Percentiles rank a stretch among this genome's conserved stretches.
phyloP scores from a whole-genome alignment of 805 yeast genomes.

The Barnettozyma pratensis region DNA sequence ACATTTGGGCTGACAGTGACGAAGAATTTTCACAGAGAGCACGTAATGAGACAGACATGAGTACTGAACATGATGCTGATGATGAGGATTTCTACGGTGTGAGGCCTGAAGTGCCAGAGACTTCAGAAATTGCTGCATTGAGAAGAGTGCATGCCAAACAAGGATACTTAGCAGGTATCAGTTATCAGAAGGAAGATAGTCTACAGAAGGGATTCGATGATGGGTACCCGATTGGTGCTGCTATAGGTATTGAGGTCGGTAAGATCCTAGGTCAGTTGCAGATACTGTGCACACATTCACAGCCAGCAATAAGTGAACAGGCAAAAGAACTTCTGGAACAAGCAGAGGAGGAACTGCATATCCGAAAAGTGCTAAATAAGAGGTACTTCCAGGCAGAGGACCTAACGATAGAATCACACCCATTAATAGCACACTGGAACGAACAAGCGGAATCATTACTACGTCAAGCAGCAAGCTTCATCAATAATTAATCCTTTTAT shows the following conservation, averaged over 20 bases:
- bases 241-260: slow-evolving; percentile 64
- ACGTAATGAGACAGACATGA: too few species aligned
- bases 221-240: slow-evolving; percentile 74
- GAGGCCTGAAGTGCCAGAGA: slow-evolving; percentile 13
- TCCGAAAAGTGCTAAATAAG: slow-evolving; percentile 50
- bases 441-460: slow-evolving; percentile 7
- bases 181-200: slow-evolving; percentile 59
- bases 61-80: neutral
- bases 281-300: slow-evolving; percentile 16
- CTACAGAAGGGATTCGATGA: slow-evolving; percentile 78
- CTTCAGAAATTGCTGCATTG: slow-evolving; percentile 33
- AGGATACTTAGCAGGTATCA: slow-evolving; percentile 81
- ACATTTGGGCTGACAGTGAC: slow-evolving; percentile 31
- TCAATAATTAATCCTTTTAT: neutral
- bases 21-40: slow-evolving; percentile 23
- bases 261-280: slow-evolving; percentile 51
- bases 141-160: slow-evolving; percentile 64
- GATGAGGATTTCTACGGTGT: slow-evolving; percentile 34
- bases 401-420: slow-evolving; percentile 27
- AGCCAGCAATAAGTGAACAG: slow-evolving; percentile 14
- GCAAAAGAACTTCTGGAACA: slow-evolving; percentile 23
- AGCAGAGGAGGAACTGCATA: slow-evolving; percentile 51
- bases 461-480: neutral
- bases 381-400: slow-evolving; percentile 43
- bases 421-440: slow-evolving; percentile 44